These are phyloP conservation scores for Aureobasidium sp. DNA, from an alignment of 2,329 filamentous ascomycete genomes.

Conservation along the genomic window DNA sequence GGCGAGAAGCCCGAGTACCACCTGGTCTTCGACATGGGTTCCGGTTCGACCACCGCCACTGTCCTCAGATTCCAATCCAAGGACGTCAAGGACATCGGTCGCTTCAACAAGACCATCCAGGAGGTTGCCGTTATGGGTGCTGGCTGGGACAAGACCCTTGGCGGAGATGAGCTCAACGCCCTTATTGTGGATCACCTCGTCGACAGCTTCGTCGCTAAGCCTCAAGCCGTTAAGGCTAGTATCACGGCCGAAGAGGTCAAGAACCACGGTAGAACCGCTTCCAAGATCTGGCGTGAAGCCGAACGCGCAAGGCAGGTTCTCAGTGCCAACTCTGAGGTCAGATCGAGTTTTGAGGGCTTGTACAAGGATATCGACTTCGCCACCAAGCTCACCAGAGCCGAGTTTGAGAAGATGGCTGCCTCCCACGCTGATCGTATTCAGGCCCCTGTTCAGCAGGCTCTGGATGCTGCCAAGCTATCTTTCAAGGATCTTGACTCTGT, in stretches of 20 bases:
- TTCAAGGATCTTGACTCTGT: conserved; percentile 85
- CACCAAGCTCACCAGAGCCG: conserved; percentile 83
- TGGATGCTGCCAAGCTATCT: conserved; percentile 76
- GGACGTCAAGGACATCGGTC: conserved; percentile 90
- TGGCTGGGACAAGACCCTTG: conserved; percentile 91
- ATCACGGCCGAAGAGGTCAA: conserved; percentile 71
- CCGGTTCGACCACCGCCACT: conserved; percentile 92
- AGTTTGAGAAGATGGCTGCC: conserved; percentile 83
- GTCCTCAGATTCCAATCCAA: conserved; percentile 91
- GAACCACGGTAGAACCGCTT: conserved; percentile 83
- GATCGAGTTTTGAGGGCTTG: conserved; percentile 85
- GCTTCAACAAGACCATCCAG: conserved; percentile 96
- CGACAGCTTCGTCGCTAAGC: conserved; percentile 75
- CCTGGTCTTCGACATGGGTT: conserved; percentile 97
- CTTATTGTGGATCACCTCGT: conserved; percentile 93
- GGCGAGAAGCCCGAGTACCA: conserved; percentile 92
- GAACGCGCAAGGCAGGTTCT: conserved; percentile 89
- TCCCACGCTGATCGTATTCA: conserved; percentile 74
- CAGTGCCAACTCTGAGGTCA: conserved; percentile 90
- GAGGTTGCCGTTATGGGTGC: conserved; percentile 91
- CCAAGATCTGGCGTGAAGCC: conserved; percentile 94
- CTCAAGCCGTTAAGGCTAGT: conserved; percentile 67
- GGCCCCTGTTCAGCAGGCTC: conserved; percentile 75
- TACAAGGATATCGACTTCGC: conserved; percentile 95
- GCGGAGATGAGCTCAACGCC: conserved; percentile 89